Conservation (phyloP, 768 basidiomycete species). For the Phlegmacium glaucopus region DNA sequence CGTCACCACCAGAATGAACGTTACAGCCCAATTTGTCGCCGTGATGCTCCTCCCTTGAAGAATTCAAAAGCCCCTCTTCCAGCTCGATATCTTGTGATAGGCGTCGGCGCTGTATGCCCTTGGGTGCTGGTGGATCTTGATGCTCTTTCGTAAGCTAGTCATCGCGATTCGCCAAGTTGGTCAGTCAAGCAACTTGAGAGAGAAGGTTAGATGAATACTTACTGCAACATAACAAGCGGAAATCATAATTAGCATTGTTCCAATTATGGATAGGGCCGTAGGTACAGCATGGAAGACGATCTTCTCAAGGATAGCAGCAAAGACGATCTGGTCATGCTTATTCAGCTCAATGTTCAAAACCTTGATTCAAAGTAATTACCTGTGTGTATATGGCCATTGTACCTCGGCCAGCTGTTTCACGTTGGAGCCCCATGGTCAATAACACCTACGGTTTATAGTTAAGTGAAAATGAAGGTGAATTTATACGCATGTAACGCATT, state of each 20-base stretch:
- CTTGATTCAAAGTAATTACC: constrained; percentile 2
- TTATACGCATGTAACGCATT: background rate
- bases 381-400: constrained; percentile 53
- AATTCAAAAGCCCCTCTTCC: too few relatives aligned
- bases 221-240: constrained; percentile 68
- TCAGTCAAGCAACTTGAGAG: background rate
- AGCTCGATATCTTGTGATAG: background rate
- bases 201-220: constrained; percentile 18
- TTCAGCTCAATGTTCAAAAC: too few relatives aligned
- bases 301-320: constrained; percentile 61
- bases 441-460: constrained; percentile 42
- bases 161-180: too few relatives aligned
- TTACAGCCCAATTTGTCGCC: too few relatives aligned
- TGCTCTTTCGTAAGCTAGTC: constrained; percentile 15
- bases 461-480: background rate
- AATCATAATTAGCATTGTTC: constrained; percentile 60
- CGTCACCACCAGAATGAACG: too few relatives aligned
- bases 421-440: constrained; percentile 55
- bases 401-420: constrained; percentile 34
- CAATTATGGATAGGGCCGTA: constrained; percentile 54
- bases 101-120: too few relatives aligned
- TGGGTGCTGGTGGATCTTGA: background rate
- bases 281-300: constrained; percentile 62
- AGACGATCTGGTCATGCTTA: constrained; percentile 48
- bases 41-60: background rate